phyloP scores from a whole-genome alignment of 2,329 filamentous ascomycete genomes.

The Epicoccum sorghinum region DNA sequence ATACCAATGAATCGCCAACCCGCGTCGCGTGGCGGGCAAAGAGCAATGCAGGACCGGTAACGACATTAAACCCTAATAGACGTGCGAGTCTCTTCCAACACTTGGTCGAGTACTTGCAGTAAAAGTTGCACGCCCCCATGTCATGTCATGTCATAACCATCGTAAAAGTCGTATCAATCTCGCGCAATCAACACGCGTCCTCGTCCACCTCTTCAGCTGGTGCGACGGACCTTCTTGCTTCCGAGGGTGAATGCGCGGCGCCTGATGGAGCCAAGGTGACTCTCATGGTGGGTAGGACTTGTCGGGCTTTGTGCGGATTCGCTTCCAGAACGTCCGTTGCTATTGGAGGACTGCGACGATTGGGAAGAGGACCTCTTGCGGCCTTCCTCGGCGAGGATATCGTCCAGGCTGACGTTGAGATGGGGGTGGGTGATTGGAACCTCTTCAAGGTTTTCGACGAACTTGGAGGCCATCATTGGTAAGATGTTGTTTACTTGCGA shows the following conservation, averaged over 20 bases:
- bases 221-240: conserved; percentile 40
- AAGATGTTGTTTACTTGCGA: background rate
- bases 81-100: conserved; percentile 35
- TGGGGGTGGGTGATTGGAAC: conserved; percentile 46
- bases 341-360: conserved; percentile 38
- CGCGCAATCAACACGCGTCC: conserved; percentile 7
- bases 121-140: background rate
- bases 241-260: conserved; percentile 40
- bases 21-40: no score
- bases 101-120: conserved; percentile 32
- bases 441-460: conserved; percentile 48
- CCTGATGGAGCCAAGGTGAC: conserved; percentile 31
- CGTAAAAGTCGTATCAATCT: conserved; percentile 13
- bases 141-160: conserved; percentile 10
- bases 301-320: conserved; percentile 30
- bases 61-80: background rate
- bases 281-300: conserved; percentile 29
- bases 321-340: conserved; percentile 30
- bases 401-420: conserved; percentile 49
- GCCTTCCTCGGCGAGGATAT: conserved; percentile 47
- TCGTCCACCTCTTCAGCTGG: conserved; percentile 18
- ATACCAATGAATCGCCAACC: no score
- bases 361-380: conserved; percentile 43
- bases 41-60: no score
- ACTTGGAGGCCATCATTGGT: conserved; percentile 44